Conservation (phyloP, 2,329 filamentous ascomycete genomes). For the Trichoderma pleuroti region DNA sequence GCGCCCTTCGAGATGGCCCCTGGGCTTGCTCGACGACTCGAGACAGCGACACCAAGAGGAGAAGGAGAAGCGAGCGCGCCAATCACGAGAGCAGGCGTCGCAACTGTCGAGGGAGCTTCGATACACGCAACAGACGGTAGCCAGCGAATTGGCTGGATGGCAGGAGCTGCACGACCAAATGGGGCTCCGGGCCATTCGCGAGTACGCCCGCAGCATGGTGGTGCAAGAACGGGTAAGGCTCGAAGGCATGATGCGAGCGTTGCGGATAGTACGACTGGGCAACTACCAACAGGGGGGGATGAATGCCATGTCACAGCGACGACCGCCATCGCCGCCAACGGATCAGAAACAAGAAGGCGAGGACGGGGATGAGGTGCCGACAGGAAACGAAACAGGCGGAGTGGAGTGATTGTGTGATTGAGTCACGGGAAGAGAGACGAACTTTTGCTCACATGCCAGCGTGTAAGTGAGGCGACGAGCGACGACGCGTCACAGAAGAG, state of each 20-base stretch:
- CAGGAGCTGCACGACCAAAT: slow-evolving; percentile 81
- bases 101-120: slow-evolving; percentile 76
- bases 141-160: slow-evolving; percentile 88
- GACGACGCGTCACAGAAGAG: slow-evolving; percentile 12
- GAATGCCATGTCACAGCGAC: neutral
- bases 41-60: slow-evolving; percentile 79
- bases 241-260: slow-evolving; percentile 74
- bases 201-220: slow-evolving; percentile 74
- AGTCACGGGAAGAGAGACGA: neutral
- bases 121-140: slow-evolving; percentile 91
- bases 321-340: slow-evolving; percentile 5
- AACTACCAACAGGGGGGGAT: slow-evolving; percentile 4
- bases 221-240: slow-evolving; percentile 75
- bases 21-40: slow-evolving; percentile 81
- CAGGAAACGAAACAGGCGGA: slow-evolving; percentile 6
- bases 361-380: slow-evolving; percentile 2
- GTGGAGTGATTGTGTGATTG: neutral
- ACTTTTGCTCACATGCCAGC: slow-evolving; percentile 4
- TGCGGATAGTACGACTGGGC: slow-evolving; percentile 55
- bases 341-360: slow-evolving; percentile 7
- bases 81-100: slow-evolving; percentile 66
- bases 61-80: slow-evolving; percentile 73
- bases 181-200: slow-evolving; percentile 68
- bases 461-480: slow-evolving; percentile 9
- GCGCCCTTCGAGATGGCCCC: slow-evolving; percentile 73